Conservation (phyloP, 139 green algal species). For the Tetraselmis chui region DNA sequence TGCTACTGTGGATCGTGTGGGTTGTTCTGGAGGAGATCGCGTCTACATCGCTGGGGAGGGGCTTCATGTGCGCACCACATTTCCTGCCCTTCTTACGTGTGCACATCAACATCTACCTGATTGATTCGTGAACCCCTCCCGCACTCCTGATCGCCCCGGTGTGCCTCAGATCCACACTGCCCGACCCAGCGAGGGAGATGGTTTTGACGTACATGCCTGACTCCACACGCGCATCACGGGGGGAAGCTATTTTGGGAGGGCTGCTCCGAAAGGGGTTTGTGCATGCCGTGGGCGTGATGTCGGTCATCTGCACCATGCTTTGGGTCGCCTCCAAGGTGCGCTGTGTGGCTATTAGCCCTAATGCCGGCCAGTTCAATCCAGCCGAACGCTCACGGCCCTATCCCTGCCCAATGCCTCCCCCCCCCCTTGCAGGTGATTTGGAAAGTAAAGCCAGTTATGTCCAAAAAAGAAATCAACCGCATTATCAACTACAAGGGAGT, state of each 20-base stretch:
- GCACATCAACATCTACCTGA: too few species aligned
- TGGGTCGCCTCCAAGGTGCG: not conserved
- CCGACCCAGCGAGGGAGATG: not conserved
- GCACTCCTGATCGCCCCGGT: not conserved
- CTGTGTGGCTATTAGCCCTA: too few species aligned
- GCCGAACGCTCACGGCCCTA: too few species aligned
- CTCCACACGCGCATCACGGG: not conserved
- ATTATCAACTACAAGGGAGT: constrained; percentile 10
- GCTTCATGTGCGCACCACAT: not conserved
- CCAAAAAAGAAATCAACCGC: constrained; percentile 17
- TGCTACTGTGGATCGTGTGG: not conserved
- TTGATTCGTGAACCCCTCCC: not conserved
- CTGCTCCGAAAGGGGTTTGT: constrained; percentile 1
- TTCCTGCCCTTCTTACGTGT: too few species aligned
- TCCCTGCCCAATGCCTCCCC: too few species aligned
- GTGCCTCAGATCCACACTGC: not conserved
- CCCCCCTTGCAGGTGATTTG: constrained; percentile 6
- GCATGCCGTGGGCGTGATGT: constrained; percentile 1
- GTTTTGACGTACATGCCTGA: not conserved
- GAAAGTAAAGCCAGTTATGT: constrained; percentile 1
- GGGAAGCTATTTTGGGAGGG: not conserved
- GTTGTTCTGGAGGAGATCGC: not conserved
- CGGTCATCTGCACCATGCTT: not conserved
- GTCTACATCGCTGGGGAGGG: not conserved
- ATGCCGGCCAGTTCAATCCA: too few species aligned